Evolutionary conservation across 495 filamentous ascomycete genomes (phyloP).

Genomic region (Xylona heveae): DNA sequence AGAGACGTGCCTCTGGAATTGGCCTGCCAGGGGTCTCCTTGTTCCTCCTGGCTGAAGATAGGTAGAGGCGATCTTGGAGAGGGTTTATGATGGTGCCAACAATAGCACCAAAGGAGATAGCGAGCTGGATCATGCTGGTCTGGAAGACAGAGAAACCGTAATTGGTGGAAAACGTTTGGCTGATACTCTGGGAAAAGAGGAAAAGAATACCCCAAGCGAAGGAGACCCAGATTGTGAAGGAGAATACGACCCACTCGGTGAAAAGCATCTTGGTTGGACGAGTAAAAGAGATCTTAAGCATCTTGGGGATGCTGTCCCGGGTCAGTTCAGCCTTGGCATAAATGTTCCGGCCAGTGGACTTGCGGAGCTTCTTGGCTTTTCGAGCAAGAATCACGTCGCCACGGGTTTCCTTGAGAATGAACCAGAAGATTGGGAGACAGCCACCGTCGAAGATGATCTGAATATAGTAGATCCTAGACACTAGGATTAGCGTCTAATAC

Average conservation of each 20-base stretch:
- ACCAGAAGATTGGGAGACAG: too few species aligned
- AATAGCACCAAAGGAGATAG: constrained; percentile 20
- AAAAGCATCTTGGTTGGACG: constrained; percentile 31
- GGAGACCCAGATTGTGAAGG: constrained; percentile 77
- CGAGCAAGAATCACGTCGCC: neutral
- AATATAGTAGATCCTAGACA: too few species aligned
- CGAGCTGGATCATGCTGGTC: constrained; percentile 20
- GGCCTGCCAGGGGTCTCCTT: constrained; percentile 41
- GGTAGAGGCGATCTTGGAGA: constrained; percentile 19
- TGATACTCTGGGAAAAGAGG: constrained; percentile 58
- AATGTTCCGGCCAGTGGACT: constrained; percentile 15
- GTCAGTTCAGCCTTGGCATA: neutral
- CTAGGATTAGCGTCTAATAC: too few species aligned
- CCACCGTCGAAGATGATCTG: too few species aligned
- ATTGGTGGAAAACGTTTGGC: constrained; percentile 52
- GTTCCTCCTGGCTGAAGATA: constrained; percentile 28
- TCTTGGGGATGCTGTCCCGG: neutral
- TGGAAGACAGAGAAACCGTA: constrained; percentile 50
- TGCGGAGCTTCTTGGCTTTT: neutral
- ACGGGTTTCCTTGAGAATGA: neutral
- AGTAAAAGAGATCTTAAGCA: constrained; percentile 16
- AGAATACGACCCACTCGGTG: constrained; percentile 75
- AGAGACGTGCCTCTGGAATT: constrained; percentile 25
- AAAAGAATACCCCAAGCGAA: constrained; percentile 87
- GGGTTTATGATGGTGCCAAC: constrained; percentile 23